Percentiles rank a stretch among this genome's conserved stretches.
Conservation (phyloP, 1,284 basidiomycete species). For the Ganoderma lucidum region DNA sequence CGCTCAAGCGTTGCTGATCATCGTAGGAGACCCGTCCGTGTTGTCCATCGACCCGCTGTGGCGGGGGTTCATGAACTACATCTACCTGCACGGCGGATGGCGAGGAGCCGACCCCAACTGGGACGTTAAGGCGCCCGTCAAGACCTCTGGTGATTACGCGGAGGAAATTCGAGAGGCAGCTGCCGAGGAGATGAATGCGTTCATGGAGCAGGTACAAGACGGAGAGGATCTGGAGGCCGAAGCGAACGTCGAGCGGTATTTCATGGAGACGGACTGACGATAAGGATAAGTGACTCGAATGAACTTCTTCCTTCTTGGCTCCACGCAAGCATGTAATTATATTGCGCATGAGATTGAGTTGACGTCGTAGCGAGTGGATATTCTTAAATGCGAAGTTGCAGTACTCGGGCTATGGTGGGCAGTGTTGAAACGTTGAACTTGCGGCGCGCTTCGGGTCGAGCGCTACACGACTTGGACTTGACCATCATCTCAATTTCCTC, state of each 20-base stretch:
- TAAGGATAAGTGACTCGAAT: background rate
- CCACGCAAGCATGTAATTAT: background rate
- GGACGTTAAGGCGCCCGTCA: slow-evolving; percentile 50
- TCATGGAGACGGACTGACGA: slow-evolving; percentile 1
- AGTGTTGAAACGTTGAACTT: too few relatives aligned
- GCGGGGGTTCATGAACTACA: slow-evolving; percentile 61
- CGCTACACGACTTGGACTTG: background rate
- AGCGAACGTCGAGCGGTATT: slow-evolving; percentile 30
- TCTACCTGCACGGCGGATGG: slow-evolving; percentile 55
- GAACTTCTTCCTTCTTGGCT: background rate
- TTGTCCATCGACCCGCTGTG: slow-evolving; percentile 60
- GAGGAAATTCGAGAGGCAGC: slow-evolving; percentile 42
- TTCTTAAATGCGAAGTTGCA: background rate
- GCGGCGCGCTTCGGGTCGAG: background rate
- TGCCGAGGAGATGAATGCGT: slow-evolving; percentile 57
- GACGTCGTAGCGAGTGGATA: background rate
- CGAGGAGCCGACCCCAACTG: slow-evolving; percentile 56
- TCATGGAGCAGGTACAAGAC: slow-evolving; percentile 55
- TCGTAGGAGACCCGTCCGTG: slow-evolving; percentile 62
- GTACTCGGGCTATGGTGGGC: too few relatives aligned
- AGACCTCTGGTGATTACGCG: slow-evolving; percentile 42
- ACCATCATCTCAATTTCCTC: slow-evolving; percentile 4
- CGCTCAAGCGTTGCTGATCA: slow-evolving; percentile 62
- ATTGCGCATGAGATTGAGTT: background rate
- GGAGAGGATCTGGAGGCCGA: slow-evolving; percentile 42